A percentile compares a stretch with the other conserved stretches of the same genome.
These are phyloP conservation scores for Kwoniella bestiolae DNA, from an alignment of 768 basidiomycete genomes.

Conservation along the genomic window DNA sequence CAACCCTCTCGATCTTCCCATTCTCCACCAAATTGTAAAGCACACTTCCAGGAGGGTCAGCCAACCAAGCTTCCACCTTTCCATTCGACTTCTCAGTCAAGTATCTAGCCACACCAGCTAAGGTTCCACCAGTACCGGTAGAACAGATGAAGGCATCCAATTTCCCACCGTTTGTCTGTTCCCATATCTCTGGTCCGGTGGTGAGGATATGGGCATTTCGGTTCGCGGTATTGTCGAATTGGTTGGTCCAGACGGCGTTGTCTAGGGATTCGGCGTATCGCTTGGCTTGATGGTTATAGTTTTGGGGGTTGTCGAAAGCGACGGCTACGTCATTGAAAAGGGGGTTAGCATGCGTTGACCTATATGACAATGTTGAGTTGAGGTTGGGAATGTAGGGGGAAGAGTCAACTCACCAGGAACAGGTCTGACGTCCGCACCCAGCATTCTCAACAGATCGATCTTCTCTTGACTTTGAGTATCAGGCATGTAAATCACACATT, in stretches of 20 bases:
- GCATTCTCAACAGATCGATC: slow-evolving; percentile 94
- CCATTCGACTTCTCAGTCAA: slow-evolving; percentile 84
- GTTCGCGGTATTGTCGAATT: slow-evolving; percentile 96
- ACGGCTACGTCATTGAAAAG: slow-evolving; percentile 64
- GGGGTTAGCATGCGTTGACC: background rate
- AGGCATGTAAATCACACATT: slow-evolving; percentile 99
- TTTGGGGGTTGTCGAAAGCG: slow-evolving; percentile 88
- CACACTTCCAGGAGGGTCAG: slow-evolving; percentile 95
- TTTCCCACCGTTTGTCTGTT: slow-evolving; percentile 71
- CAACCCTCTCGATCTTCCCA: slow-evolving; percentile 62
- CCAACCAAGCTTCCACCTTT: slow-evolving; percentile 82
- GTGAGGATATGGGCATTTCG: slow-evolving; percentile 81
- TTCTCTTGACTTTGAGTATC: slow-evolving; percentile 97
- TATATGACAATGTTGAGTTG: background rate
- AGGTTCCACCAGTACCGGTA: slow-evolving; percentile 94
- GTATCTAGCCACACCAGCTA: slow-evolving; percentile 84
- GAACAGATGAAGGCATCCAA: slow-evolving; percentile 91
- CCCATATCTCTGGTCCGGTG: slow-evolving; percentile 97
- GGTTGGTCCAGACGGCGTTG: slow-evolving; percentile 95
- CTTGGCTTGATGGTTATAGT: slow-evolving; percentile 96
- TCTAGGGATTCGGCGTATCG: slow-evolving; percentile 73
- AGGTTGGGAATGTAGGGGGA: background rate
- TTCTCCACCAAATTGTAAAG: slow-evolving; percentile 79
- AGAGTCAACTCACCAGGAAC: slow-evolving; percentile 68
- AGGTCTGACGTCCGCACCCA: slow-evolving; percentile 94